Evolutionary conservation across 2,329 filamentous ascomycete genomes (phyloP), one percentile per base, ranked within the genome.

Genomic region (Talaromyces sp.): DNA sequence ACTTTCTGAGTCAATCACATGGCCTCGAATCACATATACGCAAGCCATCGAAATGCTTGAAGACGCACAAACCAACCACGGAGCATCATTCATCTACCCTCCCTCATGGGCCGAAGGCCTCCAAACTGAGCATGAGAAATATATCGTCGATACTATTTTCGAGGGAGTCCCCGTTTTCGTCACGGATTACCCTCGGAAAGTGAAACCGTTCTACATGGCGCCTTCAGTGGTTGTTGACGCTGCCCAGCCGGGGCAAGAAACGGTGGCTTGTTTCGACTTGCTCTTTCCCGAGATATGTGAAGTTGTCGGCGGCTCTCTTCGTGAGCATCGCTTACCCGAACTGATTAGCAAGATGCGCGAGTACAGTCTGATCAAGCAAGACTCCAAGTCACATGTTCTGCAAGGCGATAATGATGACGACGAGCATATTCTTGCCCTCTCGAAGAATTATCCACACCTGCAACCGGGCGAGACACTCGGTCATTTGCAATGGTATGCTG

Each of bases 191-290:
- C 95, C 95, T n/a, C 86, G 86, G 67, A 81, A 82, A 55, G 87
- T 95, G 74, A 99, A 99, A 78, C 91, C 93, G 11, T 99, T 98
- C 77, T 99, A 93, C 76, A 93, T 92, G 90, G 76, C 85, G 1
- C 85, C 86, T 16, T 85, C 84, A 1, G 63, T 69, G 21, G 35
- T 28, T 40, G 57, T 21, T 18, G 44, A 23, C 9, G 25, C 31
- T 25, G 25, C 35, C 5, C 31, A 12, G 4, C 54, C 67, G 46
- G 58, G 40, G 12, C 64, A 68, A 37, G 70, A 75, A 56, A 96
- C 92, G 4, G 92, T 92, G 12, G 91, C 92, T 64, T 96, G 92
- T 77, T 97, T 97, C 73, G 93, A 97, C 75, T 84, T 97, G 55
- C 81, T 97, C 16, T 87, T 96, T 16, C 92, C 92, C 16, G 90